These are phyloP conservation scores for Salix exigua DNA, from an alignment of 345 rosid species.

Conservation along the genomic window DNA sequence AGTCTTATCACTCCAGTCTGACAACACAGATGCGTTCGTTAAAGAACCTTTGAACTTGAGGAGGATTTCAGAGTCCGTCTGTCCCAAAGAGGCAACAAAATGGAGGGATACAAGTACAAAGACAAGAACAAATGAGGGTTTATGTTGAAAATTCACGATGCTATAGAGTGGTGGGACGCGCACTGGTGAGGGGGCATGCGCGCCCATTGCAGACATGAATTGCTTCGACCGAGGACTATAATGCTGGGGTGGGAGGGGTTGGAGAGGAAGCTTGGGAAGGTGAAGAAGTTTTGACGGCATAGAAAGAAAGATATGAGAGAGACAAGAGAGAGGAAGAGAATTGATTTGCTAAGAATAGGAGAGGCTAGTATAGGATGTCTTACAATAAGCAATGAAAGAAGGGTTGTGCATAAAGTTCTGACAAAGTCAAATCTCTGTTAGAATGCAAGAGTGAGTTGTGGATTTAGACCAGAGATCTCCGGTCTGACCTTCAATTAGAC, in stretches of 20 bases:
- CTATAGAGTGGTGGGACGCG: conserved; percentile 32
- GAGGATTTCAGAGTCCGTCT: conserved; percentile 47
- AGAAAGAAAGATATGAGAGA: background rate
- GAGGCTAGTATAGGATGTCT: background rate
- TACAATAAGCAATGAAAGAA: background rate
- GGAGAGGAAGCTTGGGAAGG: conserved; percentile 7
- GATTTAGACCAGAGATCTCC: conserved; percentile 14
- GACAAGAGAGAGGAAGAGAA: conserved; percentile 1
- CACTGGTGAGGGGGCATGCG: conserved; percentile 54
- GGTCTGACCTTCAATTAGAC: conserved; percentile 25
- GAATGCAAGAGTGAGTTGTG: background rate
- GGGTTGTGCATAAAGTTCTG: background rate
- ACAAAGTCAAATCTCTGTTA: conserved; percentile 14
- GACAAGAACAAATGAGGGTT: background rate
- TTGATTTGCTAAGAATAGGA: conserved; percentile 31
- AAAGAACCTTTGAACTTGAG: conserved; percentile 58
- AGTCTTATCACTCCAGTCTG: conserved; percentile 36
- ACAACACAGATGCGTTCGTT: conserved; percentile 25
- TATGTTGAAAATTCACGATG: conserved; percentile 15
- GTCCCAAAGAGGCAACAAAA: conserved; percentile 17
- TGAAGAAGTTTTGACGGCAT: conserved; percentile 27
- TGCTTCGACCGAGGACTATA: conserved; percentile 21
- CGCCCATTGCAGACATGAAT: conserved; percentile 50
- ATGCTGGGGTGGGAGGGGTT: background rate
- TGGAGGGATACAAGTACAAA: conserved; percentile 7